Evolutionary conservation across 2,329 filamentous ascomycete genomes (phyloP).

Genomic region (Colletotrichum orchidophilum): DNA sequence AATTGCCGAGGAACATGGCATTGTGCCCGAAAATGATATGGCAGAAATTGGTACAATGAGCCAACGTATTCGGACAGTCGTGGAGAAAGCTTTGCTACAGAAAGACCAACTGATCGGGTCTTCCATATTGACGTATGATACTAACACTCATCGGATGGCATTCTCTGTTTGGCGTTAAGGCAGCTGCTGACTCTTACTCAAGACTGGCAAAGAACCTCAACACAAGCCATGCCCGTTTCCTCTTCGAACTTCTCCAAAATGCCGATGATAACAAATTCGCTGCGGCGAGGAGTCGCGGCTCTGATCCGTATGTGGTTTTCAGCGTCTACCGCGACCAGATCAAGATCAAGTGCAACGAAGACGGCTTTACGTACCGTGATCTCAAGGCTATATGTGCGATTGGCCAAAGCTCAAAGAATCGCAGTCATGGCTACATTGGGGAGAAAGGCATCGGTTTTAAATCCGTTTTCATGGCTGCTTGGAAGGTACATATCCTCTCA

Average conservation of each 20-base stretch:
- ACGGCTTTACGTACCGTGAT: conserved; percentile 54
- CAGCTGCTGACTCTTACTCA: background rate
- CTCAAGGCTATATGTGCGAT: conserved; percentile 56
- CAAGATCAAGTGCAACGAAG: conserved; percentile 60
- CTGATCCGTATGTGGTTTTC: conserved; percentile 47
- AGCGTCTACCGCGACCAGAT: conserved; percentile 48
- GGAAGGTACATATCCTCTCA: conserved; percentile 55
- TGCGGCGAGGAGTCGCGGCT: conserved; percentile 33
- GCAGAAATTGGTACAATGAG: background rate
- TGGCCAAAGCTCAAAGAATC: conserved; percentile 55
- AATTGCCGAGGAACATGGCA: background rate
- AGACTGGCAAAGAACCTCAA: conserved; percentile 56
- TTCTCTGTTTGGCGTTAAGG: background rate
- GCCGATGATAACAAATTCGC: conserved; percentile 60
- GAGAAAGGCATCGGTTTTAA: conserved; percentile 64
- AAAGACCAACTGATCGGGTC: background rate
- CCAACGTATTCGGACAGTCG: background rate
- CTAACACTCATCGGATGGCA: background rate
- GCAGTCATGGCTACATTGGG: conserved; percentile 53
- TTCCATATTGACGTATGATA: background rate
- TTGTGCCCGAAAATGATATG: background rate
- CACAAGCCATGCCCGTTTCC: conserved; percentile 53
- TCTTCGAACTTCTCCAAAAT: conserved; percentile 64
- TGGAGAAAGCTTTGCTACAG: background rate
- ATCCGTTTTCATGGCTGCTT: conserved; percentile 58